Conservation (phyloP, 306 rosid species). For the Betula pendula region DNA sequence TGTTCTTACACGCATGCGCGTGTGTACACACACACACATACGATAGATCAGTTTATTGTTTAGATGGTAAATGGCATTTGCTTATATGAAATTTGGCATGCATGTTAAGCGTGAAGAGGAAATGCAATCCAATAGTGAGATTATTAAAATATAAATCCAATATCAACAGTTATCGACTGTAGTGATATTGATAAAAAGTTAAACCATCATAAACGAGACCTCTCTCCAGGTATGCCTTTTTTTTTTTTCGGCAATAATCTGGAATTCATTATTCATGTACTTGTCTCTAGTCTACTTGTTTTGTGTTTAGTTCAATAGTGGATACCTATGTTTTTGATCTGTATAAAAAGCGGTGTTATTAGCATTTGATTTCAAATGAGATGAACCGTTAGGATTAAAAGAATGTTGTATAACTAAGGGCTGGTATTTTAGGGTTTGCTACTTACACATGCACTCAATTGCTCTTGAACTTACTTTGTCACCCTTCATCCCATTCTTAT, state of each 20-base stretch:
- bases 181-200: too few species aligned
- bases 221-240: too few species aligned
- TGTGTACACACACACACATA: too few species aligned
- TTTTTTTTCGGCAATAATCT: background rate
- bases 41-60: background rate
- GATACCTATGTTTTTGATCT: background rate
- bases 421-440: background rate
- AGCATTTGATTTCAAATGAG: background rate
- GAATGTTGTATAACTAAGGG: background rate
- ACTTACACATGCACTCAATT: background rate
- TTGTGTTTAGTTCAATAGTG: background rate
- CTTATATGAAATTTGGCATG: background rate
- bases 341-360: background rate
- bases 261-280: background rate
- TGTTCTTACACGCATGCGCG: too few species aligned
- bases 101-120: too few species aligned
- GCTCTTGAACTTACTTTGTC: background rate
- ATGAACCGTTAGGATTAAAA: background rate
- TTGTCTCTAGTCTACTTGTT: background rate
- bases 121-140: too few species aligned
- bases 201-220: too few species aligned
- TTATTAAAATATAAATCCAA: background rate
- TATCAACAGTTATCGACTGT: background rate
- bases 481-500: background rate
- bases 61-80: background rate